These are phyloP conservation scores for Draba incana DNA, from an alignment of 345 rosid genomes.

Conservation along the genomic window DNA sequence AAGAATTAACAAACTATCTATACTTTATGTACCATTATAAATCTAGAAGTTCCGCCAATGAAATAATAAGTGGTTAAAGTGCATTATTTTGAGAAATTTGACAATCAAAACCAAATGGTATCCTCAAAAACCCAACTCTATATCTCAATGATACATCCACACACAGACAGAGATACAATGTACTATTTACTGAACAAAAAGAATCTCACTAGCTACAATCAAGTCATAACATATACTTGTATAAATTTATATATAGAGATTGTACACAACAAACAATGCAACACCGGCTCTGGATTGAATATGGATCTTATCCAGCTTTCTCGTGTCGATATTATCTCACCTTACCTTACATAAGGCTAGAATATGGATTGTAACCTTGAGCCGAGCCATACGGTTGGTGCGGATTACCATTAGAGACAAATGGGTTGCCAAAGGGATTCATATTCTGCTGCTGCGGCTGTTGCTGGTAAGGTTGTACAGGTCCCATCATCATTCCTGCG, in stretches of 20 bases:
- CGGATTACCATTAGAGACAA: constrained; percentile 36
- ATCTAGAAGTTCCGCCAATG: too few relatives aligned
- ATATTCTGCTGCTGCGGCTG: constrained; percentile 17
- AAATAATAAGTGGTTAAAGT: background rate
- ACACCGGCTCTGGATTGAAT: constrained; percentile 5
- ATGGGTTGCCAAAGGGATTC: constrained; percentile 45
- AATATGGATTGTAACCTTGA: constrained; percentile 43
- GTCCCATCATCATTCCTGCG: constrained; percentile 66
- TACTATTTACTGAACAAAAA: constrained; percentile 34
- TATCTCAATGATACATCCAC: constrained; percentile 28
- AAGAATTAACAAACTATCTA: too few relatives aligned
- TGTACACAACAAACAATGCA: constrained; percentile 31
- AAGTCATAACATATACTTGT: constrained; percentile 35
- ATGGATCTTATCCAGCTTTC: constrained; percentile 12
- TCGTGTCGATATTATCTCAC: background rate
- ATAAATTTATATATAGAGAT: constrained; percentile 20
- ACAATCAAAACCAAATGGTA: constrained; percentile 27
- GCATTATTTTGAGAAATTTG: too few relatives aligned
- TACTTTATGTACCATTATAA: too few relatives aligned
- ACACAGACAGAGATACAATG: constrained; percentile 7
- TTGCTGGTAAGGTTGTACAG: constrained; percentile 34
- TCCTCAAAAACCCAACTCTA: constrained; percentile 8
- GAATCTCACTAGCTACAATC: constrained; percentile 37
- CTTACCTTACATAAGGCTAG: constrained; percentile 31
- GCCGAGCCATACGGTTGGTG: constrained; percentile 32